Conservation (phyloP, 352 stramenopile species). For the Albugo candida region DNA sequence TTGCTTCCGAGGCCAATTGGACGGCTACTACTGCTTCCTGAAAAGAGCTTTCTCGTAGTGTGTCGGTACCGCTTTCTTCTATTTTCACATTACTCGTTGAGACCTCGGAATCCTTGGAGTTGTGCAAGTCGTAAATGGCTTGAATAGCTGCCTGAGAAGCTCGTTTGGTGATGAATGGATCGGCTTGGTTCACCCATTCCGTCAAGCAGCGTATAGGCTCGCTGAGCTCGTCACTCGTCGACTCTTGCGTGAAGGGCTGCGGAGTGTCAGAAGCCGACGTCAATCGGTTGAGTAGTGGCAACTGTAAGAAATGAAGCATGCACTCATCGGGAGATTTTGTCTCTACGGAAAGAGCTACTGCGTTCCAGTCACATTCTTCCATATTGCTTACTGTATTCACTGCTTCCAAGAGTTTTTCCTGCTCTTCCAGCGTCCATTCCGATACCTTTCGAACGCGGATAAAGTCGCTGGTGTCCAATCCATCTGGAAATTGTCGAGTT, state of each 20-base stretch:
- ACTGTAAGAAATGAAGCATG: constrained; percentile 54
- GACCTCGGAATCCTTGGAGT: background rate
- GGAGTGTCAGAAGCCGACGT: background rate
- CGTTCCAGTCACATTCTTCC: constrained; percentile 54
- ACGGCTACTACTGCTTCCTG: constrained; percentile 20
- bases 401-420: constrained; percentile 22
- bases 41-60: constrained; percentile 5
- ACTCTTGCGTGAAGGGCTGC: background rate
- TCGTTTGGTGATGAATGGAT: constrained; percentile 50
- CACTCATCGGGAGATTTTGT: constrained; percentile 59
- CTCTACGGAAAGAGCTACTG: constrained; percentile 38
- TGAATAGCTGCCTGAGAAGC: constrained; percentile 39
- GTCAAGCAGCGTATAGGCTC: constrained; percentile 29
- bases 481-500: constrained; percentile 35
- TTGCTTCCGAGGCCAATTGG: constrained; percentile 14
- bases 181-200: constrained; percentile 29
- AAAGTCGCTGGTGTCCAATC: constrained; percentile 42
- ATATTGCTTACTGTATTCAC: constrained; percentile 20
- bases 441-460: constrained; percentile 10
- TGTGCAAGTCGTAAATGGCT: constrained; percentile 40
- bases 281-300: constrained; percentile 26
- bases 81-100: constrained; percentile 1
- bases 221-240: constrained; percentile 12
- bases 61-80: background rate
- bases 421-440: constrained; percentile 29